Percentiles rank a stretch among this genome's conserved stretches.
Evolutionary conservation across 306 rosid genomes (phyloP).

Genomic region (Castanospermum australe): DNA sequence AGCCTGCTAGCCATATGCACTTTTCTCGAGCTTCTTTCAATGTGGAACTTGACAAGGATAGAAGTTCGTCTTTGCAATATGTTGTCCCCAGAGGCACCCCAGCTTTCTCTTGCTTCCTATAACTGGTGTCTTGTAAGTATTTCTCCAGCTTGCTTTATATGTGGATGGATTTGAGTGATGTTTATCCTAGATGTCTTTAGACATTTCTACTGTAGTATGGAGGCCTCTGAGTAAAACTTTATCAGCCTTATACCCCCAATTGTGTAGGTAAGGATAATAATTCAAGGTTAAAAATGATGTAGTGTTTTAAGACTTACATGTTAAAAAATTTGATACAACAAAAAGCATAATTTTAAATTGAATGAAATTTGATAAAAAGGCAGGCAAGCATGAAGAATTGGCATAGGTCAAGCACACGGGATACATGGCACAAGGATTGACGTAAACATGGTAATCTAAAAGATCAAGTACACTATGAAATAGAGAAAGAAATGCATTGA

Average conservation of each 20-base stretch:
- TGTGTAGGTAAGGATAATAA: neutral
- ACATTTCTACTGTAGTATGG: neutral
- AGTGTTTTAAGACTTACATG: neutral
- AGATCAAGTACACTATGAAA: neutral
- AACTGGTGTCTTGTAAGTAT: slow-evolving; percentile 83
- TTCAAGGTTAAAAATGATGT: neutral
- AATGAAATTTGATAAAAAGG: neutral
- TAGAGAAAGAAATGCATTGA: neutral
- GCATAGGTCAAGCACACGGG: neutral
- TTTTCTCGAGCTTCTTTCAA: slow-evolving; percentile 72
- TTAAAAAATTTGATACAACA: neutral
- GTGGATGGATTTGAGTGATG: slow-evolving; percentile 1
- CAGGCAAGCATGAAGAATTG: neutral
- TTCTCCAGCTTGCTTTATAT: slow-evolving; percentile 16
- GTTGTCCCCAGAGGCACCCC: slow-evolving; percentile 90
- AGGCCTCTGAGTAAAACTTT: neutral
- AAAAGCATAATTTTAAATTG: neutral
- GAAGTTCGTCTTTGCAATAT: slow-evolving; percentile 93
- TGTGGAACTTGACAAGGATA: slow-evolving; percentile 98
- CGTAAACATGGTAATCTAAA: neutral
- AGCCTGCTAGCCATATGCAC: slow-evolving; percentile 62
- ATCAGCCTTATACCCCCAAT: neutral
- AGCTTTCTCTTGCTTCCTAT: slow-evolving; percentile 76
- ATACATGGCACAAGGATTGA: neutral
- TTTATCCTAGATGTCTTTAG: neutral